These are phyloP conservation scores for Avicennia marina DNA, from an alignment of 257 asterid species.

Conservation along the genomic window DNA sequence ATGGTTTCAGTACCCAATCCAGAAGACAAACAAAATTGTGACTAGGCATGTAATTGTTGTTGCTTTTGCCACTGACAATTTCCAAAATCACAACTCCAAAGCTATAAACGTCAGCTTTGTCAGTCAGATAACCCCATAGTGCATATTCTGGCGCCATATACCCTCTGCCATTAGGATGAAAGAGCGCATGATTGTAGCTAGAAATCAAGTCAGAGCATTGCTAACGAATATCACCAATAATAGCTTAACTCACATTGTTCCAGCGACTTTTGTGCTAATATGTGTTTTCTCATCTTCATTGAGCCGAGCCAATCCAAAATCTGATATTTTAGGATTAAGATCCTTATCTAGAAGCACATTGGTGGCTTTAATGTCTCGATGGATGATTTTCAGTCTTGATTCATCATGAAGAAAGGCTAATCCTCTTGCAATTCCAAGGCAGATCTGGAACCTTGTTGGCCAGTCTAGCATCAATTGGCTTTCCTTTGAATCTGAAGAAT, in stretches of 20 bases:
- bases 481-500: conserved; percentile 37
- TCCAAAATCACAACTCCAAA: conserved; percentile 78
- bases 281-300: conserved; percentile 77
- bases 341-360: conserved; percentile 75
- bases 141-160: conserved; percentile 97
- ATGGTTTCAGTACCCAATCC: conserved; percentile 54
- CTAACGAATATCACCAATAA: background rate
- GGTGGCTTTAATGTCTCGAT: conserved; percentile 88
- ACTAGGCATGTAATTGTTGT: conserved; percentile 65
- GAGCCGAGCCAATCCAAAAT: conserved; percentile 88
- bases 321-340: conserved; percentile 79
- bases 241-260: conserved; percentile 66
- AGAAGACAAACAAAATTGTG: conserved; percentile 66
- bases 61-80: conserved; percentile 79
- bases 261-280: conserved; percentile 86
- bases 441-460: conserved; percentile 69
- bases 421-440: conserved; percentile 81
- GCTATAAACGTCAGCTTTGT: conserved; percentile 91
- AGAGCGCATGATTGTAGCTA: background rate
- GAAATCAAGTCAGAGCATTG: background rate
- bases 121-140: conserved; percentile 76
- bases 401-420: conserved; percentile 86
- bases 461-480: conserved; percentile 69
- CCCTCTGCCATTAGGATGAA: conserved; percentile 48
- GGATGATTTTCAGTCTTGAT: conserved; percentile 78